phyloP scores from a whole-genome alignment of 345 rosid genomes.

The Eucalyptus leucophloia region DNA sequence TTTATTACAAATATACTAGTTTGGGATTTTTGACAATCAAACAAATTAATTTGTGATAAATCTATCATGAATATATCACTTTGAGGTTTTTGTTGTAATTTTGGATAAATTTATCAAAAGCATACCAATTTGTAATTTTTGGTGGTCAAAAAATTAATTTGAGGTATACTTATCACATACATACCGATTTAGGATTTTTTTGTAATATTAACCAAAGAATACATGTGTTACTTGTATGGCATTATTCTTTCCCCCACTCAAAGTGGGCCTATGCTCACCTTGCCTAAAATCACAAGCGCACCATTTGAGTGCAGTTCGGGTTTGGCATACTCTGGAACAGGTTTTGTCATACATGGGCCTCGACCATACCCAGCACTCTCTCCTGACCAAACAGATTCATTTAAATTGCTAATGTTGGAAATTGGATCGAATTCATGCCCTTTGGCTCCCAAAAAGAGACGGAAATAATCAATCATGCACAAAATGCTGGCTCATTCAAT shows the following conservation, averaged over 20 bases:
- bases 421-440: not conserved
- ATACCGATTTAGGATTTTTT: too few relatives aligned
- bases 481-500: not conserved
- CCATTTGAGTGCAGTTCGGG: not conserved
- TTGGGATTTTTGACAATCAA: fast-evolving
- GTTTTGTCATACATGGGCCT: not conserved
- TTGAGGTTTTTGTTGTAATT: too few relatives aligned
- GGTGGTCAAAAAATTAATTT: too few relatives aligned
- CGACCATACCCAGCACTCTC: not conserved
- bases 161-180: too few relatives aligned
- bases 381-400: not conserved
- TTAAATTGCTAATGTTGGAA: not conserved
- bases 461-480: not conserved
- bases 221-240: not conserved
- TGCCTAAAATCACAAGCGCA: not conserved
- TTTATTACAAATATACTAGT: too few relatives aligned
- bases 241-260: not conserved
- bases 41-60: too few relatives aligned
- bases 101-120: too few relatives aligned
- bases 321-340: not conserved
- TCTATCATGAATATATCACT: too few relatives aligned
- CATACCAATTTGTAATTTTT: too few relatives aligned
- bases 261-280: not conserved
- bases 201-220: not conserved
- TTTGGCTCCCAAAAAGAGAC: not conserved